Evolutionary conservation across 2,329 filamentous ascomycete species (phyloP).

Genomic region (Paracamarosporium sp.): DNA sequence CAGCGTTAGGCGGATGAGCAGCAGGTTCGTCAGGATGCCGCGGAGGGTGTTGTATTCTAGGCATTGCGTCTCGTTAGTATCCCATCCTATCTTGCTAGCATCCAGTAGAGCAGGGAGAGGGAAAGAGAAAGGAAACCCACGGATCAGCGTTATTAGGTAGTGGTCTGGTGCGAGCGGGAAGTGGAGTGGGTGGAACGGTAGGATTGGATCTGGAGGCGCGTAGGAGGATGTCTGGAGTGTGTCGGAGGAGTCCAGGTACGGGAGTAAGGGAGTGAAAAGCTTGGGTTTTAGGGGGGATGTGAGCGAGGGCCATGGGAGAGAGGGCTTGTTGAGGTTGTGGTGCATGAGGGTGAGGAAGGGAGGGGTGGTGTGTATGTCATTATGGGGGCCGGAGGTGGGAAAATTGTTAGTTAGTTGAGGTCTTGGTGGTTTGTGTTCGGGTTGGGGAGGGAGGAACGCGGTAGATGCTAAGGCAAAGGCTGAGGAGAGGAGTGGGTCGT

Average conservation of each 20-base stretch:
- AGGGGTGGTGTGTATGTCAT: neutral
- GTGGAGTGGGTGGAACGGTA: neutral
- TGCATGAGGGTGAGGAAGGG: neutral
- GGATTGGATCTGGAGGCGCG: neutral
- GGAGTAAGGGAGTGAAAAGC: constrained; percentile 6
- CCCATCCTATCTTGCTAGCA: too few relatives aligned
- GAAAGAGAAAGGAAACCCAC: neutral
- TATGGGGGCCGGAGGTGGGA: too few relatives aligned
- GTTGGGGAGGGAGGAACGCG: neutral
- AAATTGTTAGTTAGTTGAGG: too few relatives aligned
- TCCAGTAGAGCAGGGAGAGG: neutral
- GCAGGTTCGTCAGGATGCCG: constrained; percentile 2
- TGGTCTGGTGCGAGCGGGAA: constrained; percentile 21
- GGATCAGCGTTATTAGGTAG: constrained; percentile 21
- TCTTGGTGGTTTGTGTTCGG: neutral
- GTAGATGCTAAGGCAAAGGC: neutral
- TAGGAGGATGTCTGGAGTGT: neutral
- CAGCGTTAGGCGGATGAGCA: constrained; percentile 1
- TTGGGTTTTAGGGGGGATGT: neutral
- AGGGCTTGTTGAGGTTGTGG: neutral
- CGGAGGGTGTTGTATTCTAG: constrained; percentile 5
- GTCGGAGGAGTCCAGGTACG: neutral
- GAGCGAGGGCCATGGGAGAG: neutral
- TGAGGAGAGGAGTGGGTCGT: neutral
- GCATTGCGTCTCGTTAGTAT: too few relatives aligned